Base-by-base conservation (phyloP, 345 rosid species). In the Euphorbia tirucalli region DNA sequence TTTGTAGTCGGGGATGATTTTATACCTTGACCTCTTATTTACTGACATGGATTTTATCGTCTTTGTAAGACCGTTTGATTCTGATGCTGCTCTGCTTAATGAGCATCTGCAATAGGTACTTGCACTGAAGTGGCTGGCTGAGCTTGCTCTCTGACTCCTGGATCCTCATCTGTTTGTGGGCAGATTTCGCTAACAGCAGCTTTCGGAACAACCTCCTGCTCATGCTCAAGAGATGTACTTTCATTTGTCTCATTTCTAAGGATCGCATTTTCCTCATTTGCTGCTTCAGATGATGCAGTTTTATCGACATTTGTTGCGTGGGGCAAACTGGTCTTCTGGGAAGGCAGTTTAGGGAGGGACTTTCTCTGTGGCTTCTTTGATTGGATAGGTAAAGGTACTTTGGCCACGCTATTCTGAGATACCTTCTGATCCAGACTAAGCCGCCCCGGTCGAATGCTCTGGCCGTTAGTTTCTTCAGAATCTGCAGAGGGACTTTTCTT, bases 301-400 rank as follows among this genome's bases (percentile, higher is more conserved):
- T 74, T 75, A 66, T 62, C 77, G 30, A 69, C 81, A 30, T 50
- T 71, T 10, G 46, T 55, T 46, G 75, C 46, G 58, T 71, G 77
- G 7, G 87, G 73, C 61, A 81, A 87, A 60, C 65, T 79, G 43
- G 83, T 84, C 87, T 81, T 89, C 73, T 89, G 88, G 70, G 97
- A 95, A 75, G 99, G 96, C 81, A 92, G 85, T 85, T 87, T 88
- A n/a, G 96, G 92, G 58, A 95, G 96, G 27, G 99, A 96, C 78
- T 84, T 91, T 43, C 95, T 84, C 56, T 55, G 78, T 11, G 94
- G 93, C 86, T 86, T 88, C 79, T 89, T 96, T 61, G 77, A 61
- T 65, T 49, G 79, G 35, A 76, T 83, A 63, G 84, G 83, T 5
- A 94, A 71, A 48, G 77, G 56, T 70, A 79, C 94, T 77, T 87